phyloP scores from a whole-genome alignment of 1,284 basidiomycete genomes.

The Athelia psychrophila region DNA sequence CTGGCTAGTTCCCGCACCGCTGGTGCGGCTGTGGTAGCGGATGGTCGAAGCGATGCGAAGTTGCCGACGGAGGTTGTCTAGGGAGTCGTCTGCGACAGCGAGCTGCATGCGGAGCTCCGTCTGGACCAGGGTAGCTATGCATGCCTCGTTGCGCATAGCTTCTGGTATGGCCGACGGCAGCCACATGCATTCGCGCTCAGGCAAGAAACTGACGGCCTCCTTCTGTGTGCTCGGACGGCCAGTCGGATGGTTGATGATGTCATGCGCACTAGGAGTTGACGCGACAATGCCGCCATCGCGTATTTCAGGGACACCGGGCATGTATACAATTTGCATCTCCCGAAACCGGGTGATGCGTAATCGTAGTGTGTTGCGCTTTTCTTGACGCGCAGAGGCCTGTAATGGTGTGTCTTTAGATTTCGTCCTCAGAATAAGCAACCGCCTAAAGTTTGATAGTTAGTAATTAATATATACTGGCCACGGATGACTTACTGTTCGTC shows the following conservation, averaged over 20 bases:
- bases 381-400: neutral
- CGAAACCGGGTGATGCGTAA: neutral
- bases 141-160: neutral
- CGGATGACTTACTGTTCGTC: conserved; percentile 8
- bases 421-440: neutral
- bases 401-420: neutral
- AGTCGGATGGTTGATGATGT: too few species aligned
- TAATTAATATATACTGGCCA: neutral
- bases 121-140: neutral
- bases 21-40: neutral
- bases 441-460: neutral
- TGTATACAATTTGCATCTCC: neutral
- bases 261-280: too few species aligned
- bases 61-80: neutral
- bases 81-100: neutral
- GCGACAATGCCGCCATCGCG: too few species aligned
- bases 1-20: neutral
- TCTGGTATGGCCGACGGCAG: neutral
- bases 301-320: neutral
- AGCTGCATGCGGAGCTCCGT: neutral
- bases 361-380: neutral
- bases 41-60: neutral
- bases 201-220: neutral
- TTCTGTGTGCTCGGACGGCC: neutral
- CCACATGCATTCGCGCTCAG: neutral